These are phyloP conservation scores for Dioscorea alata DNA, from an alignment of 106 monocot genomes.

Conservation along the genomic window DNA sequence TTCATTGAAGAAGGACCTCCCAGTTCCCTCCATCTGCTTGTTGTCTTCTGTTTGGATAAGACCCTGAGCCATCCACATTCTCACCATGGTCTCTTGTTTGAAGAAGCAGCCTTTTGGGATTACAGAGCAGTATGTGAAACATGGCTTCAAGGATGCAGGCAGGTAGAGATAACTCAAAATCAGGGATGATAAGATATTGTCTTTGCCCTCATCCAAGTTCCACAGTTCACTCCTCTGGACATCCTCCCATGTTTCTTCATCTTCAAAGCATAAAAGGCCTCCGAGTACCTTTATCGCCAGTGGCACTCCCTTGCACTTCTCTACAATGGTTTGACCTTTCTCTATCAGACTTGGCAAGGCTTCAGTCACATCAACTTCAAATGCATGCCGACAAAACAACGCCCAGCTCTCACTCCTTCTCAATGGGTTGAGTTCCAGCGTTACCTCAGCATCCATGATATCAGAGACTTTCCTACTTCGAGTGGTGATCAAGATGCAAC, in stretches of 20 bases:
- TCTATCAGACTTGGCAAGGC: not conserved
- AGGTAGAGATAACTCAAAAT: conserved; percentile 6
- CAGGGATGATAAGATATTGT: not conserved
- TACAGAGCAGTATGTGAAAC: conserved; percentile 1
- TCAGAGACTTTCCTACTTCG: not conserved
- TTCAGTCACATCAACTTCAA: not conserved
- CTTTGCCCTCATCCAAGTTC: not conserved
- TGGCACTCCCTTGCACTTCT: conserved; percentile 13
- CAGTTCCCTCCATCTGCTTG: not conserved
- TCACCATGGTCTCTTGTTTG: not conserved
- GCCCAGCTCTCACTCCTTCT: conserved; percentile 5
- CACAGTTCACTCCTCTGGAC: not conserved
- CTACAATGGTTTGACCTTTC: conserved; percentile 10
- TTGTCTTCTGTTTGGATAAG: not conserved
- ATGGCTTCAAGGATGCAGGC: conserved; percentile 1
- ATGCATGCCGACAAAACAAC: conserved; percentile 10
- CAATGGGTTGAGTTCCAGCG: not conserved
- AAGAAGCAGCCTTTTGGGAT: conserved; percentile 8
- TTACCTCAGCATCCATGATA: not conserved
- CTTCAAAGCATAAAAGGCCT: conserved; percentile 1
- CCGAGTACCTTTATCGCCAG: conserved; percentile 12
- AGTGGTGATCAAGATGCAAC: conserved; percentile 5
- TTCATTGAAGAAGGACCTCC: not conserved
- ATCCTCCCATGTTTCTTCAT: not conserved
- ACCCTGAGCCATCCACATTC: conserved; percentile 9